Evolutionary conservation across 176 grass and related monocot species (phyloP).

Genomic region (Juncus inflexus): DNA sequence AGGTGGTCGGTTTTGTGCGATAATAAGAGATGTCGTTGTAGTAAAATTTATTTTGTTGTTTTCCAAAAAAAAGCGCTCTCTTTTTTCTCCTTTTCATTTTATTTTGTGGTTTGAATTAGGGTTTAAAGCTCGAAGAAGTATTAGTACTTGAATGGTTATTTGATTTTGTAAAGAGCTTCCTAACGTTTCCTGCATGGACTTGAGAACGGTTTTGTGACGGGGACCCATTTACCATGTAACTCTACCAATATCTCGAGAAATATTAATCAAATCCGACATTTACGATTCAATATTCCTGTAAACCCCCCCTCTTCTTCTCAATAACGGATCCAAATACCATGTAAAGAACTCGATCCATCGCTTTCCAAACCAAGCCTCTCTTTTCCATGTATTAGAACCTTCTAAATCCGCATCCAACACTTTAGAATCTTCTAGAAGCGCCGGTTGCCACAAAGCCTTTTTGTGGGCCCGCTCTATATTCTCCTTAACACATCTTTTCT

Average conservation of each 20-base stretch:
- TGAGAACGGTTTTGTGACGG: no score
- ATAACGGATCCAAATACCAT: slow-evolving; percentile 94
- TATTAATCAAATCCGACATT: slow-evolving; percentile 87
- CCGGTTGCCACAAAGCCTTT: slow-evolving; percentile 75
- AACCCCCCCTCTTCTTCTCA: slow-evolving; percentile 76
- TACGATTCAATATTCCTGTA: slow-evolving; percentile 92
- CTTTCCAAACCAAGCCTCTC: slow-evolving; percentile 47
- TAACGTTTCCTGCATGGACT: no score
- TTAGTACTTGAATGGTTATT: no score
- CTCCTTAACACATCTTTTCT: slow-evolving; percentile 78
- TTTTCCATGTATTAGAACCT: slow-evolving; percentile 41
- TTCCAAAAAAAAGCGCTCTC: no score
- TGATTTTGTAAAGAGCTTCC: no score
- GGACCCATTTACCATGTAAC: slow-evolving; percentile 45
- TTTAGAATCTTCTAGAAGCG: slow-evolving; percentile 55
- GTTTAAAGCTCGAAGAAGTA: slow-evolving; percentile 37
- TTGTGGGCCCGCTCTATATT: slow-evolving; percentile 78
- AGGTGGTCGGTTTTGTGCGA: slow-evolving; percentile 90
- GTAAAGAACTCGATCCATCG: slow-evolving; percentile 64
- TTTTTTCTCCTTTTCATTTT: slow-evolving; percentile 75
- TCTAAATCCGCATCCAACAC: slow-evolving; percentile 41
- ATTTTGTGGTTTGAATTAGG: slow-evolving; percentile 31
- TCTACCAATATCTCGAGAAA: slow-evolving; percentile 88
- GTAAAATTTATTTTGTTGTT: no score
- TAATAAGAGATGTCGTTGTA: slow-evolving; percentile 77